Conservation (phyloP, 345 rosid genomes). For the Populus ilicifolia region DNA sequence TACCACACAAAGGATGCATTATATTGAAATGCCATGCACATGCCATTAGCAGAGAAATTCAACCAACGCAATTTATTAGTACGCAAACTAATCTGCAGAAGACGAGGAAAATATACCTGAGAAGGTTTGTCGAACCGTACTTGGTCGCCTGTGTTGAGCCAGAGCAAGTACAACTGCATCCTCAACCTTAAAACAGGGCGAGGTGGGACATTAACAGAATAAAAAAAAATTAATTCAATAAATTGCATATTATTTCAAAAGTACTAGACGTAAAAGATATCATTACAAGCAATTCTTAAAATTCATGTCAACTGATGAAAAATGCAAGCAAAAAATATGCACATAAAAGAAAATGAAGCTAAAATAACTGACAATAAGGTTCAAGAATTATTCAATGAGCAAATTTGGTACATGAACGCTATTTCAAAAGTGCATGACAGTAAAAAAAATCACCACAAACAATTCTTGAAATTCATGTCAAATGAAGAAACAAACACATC, state of each 20-base stretch:
- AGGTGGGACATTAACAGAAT: background rate
- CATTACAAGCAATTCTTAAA: background rate
- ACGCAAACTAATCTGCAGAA: background rate
- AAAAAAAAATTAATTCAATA: background rate
- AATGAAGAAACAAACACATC: background rate
- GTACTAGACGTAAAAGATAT: background rate
- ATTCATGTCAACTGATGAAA: background rate
- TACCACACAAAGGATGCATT: background rate
- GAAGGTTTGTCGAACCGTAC: slow-evolving; percentile 45
- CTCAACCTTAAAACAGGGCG: slow-evolving; percentile 57
- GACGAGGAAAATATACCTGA: slow-evolving; percentile 33
- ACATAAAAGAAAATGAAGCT: background rate
- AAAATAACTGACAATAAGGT: background rate
- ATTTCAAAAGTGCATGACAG: background rate
- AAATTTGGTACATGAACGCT: background rate
- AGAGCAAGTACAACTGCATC: slow-evolving; percentile 81
- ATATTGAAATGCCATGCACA: background rate
- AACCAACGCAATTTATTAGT: background rate
- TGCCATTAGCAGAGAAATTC: background rate
- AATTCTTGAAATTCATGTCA: background rate
- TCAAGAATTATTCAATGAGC: background rate
- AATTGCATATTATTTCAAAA: background rate
- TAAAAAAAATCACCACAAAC: background rate
- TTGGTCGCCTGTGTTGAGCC: slow-evolving; percentile 54
- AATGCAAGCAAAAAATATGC: background rate